Conservation (phyloP, 106 monocot species). For the Dendrobium huoshanense region DNA sequence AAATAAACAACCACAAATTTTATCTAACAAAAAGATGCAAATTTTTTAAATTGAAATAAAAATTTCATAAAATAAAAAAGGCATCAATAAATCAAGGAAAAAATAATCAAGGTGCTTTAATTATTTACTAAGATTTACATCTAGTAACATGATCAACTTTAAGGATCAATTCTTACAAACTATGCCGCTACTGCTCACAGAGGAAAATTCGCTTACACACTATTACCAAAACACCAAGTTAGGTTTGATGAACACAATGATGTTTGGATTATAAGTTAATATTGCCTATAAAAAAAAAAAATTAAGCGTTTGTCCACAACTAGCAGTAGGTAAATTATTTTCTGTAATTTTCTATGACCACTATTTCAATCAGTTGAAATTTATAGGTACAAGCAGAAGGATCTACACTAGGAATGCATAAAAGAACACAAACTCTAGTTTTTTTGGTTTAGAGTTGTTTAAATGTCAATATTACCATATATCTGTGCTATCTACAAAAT, state of each 20-base stretch:
- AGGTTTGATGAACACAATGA: neutral
- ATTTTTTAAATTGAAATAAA: neutral
- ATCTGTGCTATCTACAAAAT: neutral
- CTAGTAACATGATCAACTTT: neutral
- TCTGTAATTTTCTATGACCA: no score
- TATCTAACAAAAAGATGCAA: neutral
- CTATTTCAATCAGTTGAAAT: neutral
- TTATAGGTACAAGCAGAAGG: neutral
- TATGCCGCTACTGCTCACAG: neutral
- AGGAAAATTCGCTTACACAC: neutral
- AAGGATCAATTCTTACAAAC: neutral
- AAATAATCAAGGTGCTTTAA: neutral
- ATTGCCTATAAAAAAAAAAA: neutral
- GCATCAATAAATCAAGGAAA: neutral
- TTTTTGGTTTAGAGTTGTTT: no score
- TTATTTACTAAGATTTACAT: neutral
- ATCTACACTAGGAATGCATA: neutral
- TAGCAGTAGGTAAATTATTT: neutral
- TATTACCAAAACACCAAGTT: neutral
- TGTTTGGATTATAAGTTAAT: neutral
- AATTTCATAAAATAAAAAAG: neutral
- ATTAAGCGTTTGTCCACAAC: neutral
- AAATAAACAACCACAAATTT: neutral
- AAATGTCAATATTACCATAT: neutral
- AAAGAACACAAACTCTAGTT: neutral